Percentiles rank a stretch among this genome's conserved stretches.
These are phyloP conservation scores for Capsicum pubescens DNA, from an alignment of 257 asterid genomes.

Conservation along the genomic window DNA sequence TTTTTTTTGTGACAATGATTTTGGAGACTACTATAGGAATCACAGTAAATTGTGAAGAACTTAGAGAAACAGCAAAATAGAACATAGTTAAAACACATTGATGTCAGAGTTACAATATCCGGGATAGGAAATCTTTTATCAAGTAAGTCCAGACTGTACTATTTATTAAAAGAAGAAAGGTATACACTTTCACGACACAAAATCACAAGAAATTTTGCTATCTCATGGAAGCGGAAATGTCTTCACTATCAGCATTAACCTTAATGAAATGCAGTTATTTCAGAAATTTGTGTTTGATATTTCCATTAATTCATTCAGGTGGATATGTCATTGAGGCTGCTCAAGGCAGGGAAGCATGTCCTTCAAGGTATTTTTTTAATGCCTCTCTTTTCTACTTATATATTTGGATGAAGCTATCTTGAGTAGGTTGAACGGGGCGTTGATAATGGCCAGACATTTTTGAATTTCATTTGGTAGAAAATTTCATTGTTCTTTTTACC, in stretches of 20 bases:
- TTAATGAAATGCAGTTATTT: conserved; percentile 19
- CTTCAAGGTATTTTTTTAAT: conserved; percentile 70
- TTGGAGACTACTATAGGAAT: not conserved
- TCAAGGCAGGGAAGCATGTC: conserved; percentile 89
- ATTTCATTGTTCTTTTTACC: not conserved
- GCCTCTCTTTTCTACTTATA: conserved; percentile 14
- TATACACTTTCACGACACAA: not conserved
- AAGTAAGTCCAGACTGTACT: too few species aligned
- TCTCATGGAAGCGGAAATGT: conserved; percentile 1
- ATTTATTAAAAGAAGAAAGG: too few species aligned
- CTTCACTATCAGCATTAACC: not conserved
- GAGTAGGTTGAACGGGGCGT: not conserved
- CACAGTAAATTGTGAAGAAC: not conserved
- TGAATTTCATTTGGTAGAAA: not conserved
- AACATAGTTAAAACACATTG: too few species aligned
- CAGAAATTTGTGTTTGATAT: not conserved
- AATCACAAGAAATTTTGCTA: not conserved
- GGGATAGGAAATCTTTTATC: too few species aligned
- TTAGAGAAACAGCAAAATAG: not conserved
- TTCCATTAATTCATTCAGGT: conserved; percentile 59
- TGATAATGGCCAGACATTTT: not conserved
- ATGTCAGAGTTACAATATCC: too few species aligned
- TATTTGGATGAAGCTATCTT: conserved; percentile 9
- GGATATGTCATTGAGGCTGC: conserved; percentile 81
- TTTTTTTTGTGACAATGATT: not conserved